These are phyloP conservation scores for Novymonas esmeraldas DNA, from an alignment of 208 protist genomes.

Conservation along the genomic window DNA sequence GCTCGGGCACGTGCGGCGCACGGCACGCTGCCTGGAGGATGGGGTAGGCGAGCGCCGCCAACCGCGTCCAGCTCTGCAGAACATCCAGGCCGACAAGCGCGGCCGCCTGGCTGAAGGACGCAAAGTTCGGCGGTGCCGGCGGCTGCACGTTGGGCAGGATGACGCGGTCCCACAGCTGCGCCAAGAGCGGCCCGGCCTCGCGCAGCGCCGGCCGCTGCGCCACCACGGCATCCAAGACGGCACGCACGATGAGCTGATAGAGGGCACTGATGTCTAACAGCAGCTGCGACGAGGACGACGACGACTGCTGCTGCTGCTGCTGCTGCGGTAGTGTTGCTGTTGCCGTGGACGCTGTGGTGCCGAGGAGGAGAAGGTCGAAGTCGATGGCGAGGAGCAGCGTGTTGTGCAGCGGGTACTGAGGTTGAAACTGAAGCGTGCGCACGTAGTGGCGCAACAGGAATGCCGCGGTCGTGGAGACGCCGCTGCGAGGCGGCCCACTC, in stretches of 20 bases:
- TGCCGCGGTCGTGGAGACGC: constrained; percentile 62
- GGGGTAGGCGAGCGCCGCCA: constrained; percentile 39
- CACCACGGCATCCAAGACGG: constrained; percentile 61
- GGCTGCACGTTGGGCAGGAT: constrained; percentile 33
- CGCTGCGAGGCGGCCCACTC: constrained; percentile 68
- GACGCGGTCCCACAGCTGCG: constrained; percentile 64
- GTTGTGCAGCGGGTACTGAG: constrained; percentile 33
- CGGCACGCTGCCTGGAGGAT: constrained; percentile 49
- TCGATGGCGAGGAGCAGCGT: constrained; percentile 62
- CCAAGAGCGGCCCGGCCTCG: constrained; percentile 31
- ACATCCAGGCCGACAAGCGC: constrained; percentile 44
- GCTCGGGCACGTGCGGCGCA: constrained; percentile 22
- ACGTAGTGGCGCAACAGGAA: constrained; percentile 32
- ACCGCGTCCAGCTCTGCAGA: constrained; percentile 46
- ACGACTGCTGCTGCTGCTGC: constrained; percentile 21
- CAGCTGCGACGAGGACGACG: too few species aligned
- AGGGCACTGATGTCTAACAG: constrained; percentile 45
- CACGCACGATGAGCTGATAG: constrained; percentile 53
- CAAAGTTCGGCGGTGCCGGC: constrained; percentile 32
- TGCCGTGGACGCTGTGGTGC: background rate
- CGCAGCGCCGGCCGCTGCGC: constrained; percentile 62
- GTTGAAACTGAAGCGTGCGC: constrained; percentile 27
- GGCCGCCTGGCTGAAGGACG: constrained; percentile 31
- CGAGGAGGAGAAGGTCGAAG: constrained; percentile 48
- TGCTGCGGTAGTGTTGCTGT: background rate